Evolutionary conservation across 495 filamentous ascomycete genomes (phyloP).

Genomic region (Neurospora discreta): DNA sequence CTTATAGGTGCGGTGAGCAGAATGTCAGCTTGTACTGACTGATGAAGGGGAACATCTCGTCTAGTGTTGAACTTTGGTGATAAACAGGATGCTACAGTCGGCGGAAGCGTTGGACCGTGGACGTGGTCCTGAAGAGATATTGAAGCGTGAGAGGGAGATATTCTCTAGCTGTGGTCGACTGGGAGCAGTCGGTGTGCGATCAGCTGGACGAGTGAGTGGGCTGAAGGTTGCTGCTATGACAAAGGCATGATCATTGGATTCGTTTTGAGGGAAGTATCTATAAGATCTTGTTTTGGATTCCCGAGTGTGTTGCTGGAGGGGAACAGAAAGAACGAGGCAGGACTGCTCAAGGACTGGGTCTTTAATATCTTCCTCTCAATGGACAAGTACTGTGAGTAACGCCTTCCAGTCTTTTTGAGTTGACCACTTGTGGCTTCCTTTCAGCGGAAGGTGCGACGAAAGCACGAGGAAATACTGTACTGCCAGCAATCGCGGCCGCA

Average conservation of each 20-base stretch:
- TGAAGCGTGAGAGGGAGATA: not conserved
- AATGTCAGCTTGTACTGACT: not conserved
- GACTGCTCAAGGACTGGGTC: not conserved
- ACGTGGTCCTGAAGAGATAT: not conserved
- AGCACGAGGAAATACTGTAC: not conserved
- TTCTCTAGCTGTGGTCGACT: not conserved
- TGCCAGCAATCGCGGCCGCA: not conserved
- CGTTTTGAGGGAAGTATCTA: not conserved
- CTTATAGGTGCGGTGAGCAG: not conserved
- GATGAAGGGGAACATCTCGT: not conserved
- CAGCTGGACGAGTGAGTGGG: not conserved
- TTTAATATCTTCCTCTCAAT: not conserved
- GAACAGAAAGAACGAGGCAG: not conserved
- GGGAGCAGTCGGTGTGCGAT: not conserved
- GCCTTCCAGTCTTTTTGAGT: not conserved
- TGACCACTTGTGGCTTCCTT: not conserved
- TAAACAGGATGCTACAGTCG: not conserved
- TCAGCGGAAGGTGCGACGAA: not conserved
- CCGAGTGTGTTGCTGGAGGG: not conserved
- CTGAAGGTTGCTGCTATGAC: not conserved
- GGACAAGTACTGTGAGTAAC: not conserved
- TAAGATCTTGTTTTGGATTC: not conserved
- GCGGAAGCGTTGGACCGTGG: not conserved
- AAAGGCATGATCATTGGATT: no score
- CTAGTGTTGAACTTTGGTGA: not conserved